Evolutionary conservation across 148 eudicot genomes (phyloP).

Genomic region (Fagopyrum homotropicum): DNA sequence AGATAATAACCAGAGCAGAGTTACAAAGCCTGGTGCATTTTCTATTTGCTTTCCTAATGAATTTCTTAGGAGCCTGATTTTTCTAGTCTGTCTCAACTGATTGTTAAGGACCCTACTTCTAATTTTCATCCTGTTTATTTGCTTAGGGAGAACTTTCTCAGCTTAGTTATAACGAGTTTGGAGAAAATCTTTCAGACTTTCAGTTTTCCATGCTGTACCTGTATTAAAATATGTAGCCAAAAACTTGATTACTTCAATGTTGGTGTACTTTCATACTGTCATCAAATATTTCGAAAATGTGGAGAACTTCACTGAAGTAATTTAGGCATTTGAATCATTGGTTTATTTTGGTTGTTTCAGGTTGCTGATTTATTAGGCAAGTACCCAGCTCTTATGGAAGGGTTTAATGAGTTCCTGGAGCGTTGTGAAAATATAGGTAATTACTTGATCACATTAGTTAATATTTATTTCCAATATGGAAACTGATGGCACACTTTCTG

Average conservation of each 20-base stretch:
- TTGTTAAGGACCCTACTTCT: background rate
- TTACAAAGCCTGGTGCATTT: slow-evolving; percentile 73
- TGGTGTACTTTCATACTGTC: background rate
- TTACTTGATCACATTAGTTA: background rate
- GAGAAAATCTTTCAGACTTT: background rate
- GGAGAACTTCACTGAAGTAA: background rate
- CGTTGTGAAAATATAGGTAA: slow-evolving; percentile 84
- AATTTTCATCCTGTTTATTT: background rate
- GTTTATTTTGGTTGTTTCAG: slow-evolving; percentile 29
- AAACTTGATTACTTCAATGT: background rate
- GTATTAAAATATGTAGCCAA: background rate
- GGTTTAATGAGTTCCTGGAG: slow-evolving; percentile 79
- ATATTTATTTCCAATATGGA: background rate
- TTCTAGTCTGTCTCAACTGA: background rate
- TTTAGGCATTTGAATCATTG: background rate
- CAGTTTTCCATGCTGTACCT: background rate
- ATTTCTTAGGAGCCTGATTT: background rate
- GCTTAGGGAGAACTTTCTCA: background rate
- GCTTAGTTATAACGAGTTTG: background rate
- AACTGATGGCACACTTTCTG: background rate
- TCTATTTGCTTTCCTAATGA: background rate
- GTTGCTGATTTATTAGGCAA: slow-evolving; percentile 83
- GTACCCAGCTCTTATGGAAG: slow-evolving; percentile 90
- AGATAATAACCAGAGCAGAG: slow-evolving; percentile 81
- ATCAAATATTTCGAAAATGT: background rate